These are phyloP conservation scores for Taphrina wiesneri DNA, from an alignment of 1,139 yeast genomes.

Conservation along the genomic window DNA sequence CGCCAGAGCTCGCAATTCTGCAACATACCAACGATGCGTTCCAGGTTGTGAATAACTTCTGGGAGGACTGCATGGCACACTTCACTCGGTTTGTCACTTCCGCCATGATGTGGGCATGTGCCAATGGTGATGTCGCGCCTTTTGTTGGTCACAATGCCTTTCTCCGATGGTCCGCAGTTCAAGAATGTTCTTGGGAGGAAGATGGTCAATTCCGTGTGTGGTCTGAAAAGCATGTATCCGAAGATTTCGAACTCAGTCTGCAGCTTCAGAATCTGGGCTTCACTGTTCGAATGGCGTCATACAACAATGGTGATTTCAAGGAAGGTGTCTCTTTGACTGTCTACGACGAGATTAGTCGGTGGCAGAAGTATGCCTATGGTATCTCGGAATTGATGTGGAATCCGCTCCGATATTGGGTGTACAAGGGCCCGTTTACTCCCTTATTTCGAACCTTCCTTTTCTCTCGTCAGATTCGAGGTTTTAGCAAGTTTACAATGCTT, in stretches of 20 bases:
- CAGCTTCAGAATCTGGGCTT: conserved; percentile 38
- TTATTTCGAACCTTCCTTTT: conserved; percentile 36
- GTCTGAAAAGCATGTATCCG: conserved; percentile 39
- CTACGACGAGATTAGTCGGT: conserved; percentile 38
- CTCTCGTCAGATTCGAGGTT: conserved; percentile 36
- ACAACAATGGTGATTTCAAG: conserved; percentile 36
- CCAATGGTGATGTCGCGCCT: conserved; percentile 39
- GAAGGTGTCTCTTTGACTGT: conserved; percentile 39
- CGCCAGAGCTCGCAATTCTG: conserved; percentile 38
- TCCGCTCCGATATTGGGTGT: conserved; percentile 36
- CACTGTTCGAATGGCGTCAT: conserved; percentile 35
- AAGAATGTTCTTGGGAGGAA: conserved; percentile 37
- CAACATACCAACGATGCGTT: conserved; percentile 38
- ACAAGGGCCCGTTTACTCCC: conserved; percentile 37
- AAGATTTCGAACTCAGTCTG: conserved; percentile 38
- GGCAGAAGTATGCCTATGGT: conserved; percentile 39
- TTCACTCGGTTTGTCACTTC: conserved; percentile 38
- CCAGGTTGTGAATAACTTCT: conserved; percentile 37
- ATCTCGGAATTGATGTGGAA: conserved; percentile 37
- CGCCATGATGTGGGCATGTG: conserved; percentile 38
- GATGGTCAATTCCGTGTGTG: conserved; percentile 36
- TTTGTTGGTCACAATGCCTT: conserved; percentile 40
- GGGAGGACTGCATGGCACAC: conserved; percentile 39
- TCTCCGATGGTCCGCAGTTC: conserved; percentile 38
- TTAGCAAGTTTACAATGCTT: conserved; percentile 38